Evolutionary conservation across 2,329 filamentous ascomycete genomes (phyloP).

Genomic region (Neurospora sp.): DNA sequence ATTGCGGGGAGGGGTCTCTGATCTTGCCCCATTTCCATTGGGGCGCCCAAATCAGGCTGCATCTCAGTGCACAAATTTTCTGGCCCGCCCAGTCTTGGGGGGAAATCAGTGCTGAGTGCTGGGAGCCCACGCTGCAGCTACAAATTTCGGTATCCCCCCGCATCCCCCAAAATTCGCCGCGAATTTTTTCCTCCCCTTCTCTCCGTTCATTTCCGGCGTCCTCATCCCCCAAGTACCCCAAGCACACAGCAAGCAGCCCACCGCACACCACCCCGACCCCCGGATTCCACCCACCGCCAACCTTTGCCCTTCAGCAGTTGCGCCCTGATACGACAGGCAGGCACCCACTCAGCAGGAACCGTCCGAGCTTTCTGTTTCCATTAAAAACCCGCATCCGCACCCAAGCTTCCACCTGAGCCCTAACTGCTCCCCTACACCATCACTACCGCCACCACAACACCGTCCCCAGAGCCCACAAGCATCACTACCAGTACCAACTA

Average conservation of each 20-base stretch:
- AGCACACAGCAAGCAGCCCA: neutral
- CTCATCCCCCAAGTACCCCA: constrained; percentile 3
- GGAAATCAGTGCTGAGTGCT: constrained; percentile 18
- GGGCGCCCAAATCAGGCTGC: constrained; percentile 5
- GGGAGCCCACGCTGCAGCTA: constrained; percentile 12
- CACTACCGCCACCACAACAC: constrained; percentile 19
- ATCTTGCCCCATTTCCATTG: constrained; percentile 8
- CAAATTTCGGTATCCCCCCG: constrained; percentile 20
- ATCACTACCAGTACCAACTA: constrained; percentile 12
- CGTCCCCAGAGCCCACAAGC: constrained; percentile 9
- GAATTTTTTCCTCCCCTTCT: constrained; percentile 19
- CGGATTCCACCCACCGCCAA: neutral
- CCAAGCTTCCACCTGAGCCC: constrained; percentile 5
- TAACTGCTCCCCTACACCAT: constrained; percentile 15
- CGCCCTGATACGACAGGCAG: neutral
- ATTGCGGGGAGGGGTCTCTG: constrained; percentile 8
- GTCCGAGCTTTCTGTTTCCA: neutral
- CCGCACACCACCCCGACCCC: neutral
- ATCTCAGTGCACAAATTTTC: constrained; percentile 11
- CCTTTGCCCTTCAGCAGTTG: neutral
- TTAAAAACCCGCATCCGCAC: constrained; percentile 1
- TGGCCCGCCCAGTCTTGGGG: constrained; percentile 14
- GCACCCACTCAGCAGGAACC: neutral
- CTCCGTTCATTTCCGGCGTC: constrained; percentile 17
- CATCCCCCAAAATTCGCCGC: constrained; percentile 16